phyloP scores from a whole-genome alignment of 2,329 filamentous ascomycete species.

The Alternaria atra region DNA sequence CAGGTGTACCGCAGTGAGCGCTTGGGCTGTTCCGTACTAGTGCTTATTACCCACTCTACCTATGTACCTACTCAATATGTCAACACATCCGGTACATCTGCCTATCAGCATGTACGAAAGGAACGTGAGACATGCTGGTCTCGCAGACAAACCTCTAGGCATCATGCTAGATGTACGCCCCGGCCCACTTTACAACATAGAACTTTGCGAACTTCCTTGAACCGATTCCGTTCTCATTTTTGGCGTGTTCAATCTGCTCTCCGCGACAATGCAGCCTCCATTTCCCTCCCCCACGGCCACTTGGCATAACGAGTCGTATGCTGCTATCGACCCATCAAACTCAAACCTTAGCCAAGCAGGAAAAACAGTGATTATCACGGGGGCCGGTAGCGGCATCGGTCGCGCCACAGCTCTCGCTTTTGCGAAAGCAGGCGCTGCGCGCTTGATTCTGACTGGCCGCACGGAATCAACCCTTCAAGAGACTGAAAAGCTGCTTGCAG shows the following conservation, averaged over 20 bases:
- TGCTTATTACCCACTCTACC: background rate
- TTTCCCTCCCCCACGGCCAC: slow-evolving; percentile 18
- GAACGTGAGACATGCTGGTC: background rate
- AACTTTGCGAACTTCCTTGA: background rate
- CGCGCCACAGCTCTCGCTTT: slow-evolving; percentile 54
- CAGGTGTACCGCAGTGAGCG: background rate
- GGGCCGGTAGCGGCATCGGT: slow-evolving; percentile 56
- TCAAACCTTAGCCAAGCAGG: slow-evolving; percentile 14
- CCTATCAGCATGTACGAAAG: background rate
- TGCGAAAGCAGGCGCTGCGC: slow-evolving; percentile 55
- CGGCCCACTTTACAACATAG: background rate
- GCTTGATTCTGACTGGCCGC: slow-evolving; percentile 57
- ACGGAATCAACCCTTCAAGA: slow-evolving; percentile 43
- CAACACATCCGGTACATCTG: background rate
- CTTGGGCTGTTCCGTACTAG: background rate
- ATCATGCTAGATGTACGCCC: background rate
- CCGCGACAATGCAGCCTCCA: background rate
- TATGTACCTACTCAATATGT: background rate
- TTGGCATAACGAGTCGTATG: slow-evolving; percentile 22
- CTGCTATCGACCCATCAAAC: background rate
- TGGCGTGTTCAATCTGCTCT: background rate
- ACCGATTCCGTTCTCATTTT: background rate
- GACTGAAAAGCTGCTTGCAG: slow-evolving; percentile 43
- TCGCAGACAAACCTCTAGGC: background rate
- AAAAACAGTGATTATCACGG: slow-evolving; percentile 29